Evolutionary conservation across 2,329 filamentous ascomycete genomes (phyloP).

Genomic region (Monosporascus sp.): DNA sequence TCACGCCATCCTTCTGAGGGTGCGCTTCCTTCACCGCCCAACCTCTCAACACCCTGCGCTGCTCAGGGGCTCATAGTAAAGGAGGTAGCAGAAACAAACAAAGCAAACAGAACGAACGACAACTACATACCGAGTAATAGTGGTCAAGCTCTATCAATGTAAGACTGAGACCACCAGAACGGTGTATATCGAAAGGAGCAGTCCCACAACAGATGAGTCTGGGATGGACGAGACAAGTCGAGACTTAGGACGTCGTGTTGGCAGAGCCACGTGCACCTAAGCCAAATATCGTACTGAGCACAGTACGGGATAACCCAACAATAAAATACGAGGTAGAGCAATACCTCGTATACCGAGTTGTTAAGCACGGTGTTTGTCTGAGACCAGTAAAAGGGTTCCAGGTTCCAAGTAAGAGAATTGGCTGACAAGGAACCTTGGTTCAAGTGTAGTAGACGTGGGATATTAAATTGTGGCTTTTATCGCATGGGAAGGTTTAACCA

Average conservation of each 20-base stretch:
- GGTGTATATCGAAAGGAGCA: not conserved
- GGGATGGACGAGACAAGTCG: not conserved
- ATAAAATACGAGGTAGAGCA: not conserved
- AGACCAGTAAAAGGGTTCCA: not conserved
- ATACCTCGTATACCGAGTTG: not conserved
- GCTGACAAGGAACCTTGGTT: not conserved
- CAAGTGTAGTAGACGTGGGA: not conserved
- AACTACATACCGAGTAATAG: not conserved
- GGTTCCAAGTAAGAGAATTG: not conserved
- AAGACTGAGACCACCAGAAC: not conserved
- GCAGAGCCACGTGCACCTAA: too few relatives aligned
- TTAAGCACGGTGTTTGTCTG: not conserved
- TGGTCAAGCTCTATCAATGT: not conserved
- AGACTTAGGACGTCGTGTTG: not conserved
- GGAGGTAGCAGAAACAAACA: constrained; percentile 1
- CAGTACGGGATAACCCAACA: not conserved
- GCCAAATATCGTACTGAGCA: not conserved
- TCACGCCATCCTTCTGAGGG: constrained; percentile 7
- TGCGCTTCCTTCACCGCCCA: constrained; percentile 11
- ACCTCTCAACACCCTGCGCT: not conserved
- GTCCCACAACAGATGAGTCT: not conserved
- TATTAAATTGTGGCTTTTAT: not conserved
- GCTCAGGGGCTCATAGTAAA: constrained; percentile 3
- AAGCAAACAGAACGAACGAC: constrained; percentile 3
- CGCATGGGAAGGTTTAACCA: too few relatives aligned